Evolutionary conservation across 2,329 filamentous ascomycete species (phyloP), one percentile per base, ranked within the genome.

Genomic region (Aspergillus sojae): DNA sequence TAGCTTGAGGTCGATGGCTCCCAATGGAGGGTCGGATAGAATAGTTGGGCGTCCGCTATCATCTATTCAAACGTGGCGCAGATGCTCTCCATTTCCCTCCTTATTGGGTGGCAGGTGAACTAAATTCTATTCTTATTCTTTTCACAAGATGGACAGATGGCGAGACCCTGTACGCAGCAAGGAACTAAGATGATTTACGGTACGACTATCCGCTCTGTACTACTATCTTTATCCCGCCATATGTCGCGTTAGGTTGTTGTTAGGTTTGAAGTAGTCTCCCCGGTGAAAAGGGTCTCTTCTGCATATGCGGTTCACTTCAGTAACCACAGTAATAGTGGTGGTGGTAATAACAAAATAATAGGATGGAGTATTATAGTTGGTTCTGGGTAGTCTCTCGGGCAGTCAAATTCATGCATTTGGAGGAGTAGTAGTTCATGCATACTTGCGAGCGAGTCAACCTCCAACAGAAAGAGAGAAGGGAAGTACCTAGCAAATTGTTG

Each of bases 1-100:
- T 41, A 28, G 30, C 28, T 52, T 28, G 21, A 28, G 45, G 5
- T 48, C 5, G 23, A 48, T 48, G 14, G 14, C 45, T 48, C 2
- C n/a, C 39, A 41, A 48, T 23, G 45, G 23, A 23, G 30, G 52
- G 26, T 34, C 28, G 26, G 50, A 34, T 53, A 21, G 7, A 21
- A 28, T 16, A 34, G 36, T 53, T 53, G n/a, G 21, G 12, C 21
- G 48, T 34, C 30, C 14, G 10, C 34, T 32, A 16, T 52, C 9
- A 5, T 52, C 19, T 23, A 21, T 32, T 23, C 50, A 54, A 56
- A 62, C 59, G 62, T 59, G 62, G 62, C 59, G 62, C 62, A 64
- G 59, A 58, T 60, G 45, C 45, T 19, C 26, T 16, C 11, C 36
- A 23, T 53, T 45, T 45, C 16, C 34, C 43, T 34, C 41, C 41